A percentile compares a stretch with the other conserved stretches of the same genome.
phyloP scores from a whole-genome alignment of 306 rosid genomes.

The Styphnolobium japonicum region DNA sequence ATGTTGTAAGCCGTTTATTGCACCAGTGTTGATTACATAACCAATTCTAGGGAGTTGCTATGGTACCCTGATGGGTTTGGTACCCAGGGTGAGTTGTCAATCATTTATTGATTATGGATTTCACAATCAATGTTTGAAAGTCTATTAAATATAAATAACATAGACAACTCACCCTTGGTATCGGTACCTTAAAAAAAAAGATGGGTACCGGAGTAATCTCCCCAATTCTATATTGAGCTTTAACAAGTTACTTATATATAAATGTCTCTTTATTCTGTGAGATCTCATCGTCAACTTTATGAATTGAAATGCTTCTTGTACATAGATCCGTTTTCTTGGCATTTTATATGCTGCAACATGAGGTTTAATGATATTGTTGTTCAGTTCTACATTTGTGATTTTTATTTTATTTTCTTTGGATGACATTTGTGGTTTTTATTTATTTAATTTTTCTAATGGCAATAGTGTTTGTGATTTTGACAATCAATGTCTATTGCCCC shows the following conservation, averaged over 20 bases:
- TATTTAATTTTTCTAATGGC: neutral
- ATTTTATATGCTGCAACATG: neutral
- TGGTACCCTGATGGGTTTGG: too few species aligned
- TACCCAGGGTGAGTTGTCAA: too few species aligned
- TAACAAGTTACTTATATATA: neutral
- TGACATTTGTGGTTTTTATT: neutral
- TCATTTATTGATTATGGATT: too few species aligned
- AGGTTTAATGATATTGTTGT: neutral
- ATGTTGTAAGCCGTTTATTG: neutral
- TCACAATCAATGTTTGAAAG: too few species aligned
- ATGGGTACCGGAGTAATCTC: too few species aligned
- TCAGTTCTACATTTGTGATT: neutral
- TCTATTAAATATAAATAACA: too few species aligned
- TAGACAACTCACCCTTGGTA: too few species aligned
- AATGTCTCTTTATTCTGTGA: neutral
- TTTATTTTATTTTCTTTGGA: neutral
- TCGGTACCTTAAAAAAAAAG: too few species aligned
- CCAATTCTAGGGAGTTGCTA: too few species aligned
- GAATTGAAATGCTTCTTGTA: neutral
- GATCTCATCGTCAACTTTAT: neutral
- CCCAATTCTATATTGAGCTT: neutral
- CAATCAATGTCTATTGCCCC: neutral
- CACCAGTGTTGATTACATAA: neutral
- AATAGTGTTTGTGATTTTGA: neutral
- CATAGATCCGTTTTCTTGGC: neutral